Base-by-base conservation (phyloP, 345 rosid genomes). In the Ceriops decandra region DNA sequence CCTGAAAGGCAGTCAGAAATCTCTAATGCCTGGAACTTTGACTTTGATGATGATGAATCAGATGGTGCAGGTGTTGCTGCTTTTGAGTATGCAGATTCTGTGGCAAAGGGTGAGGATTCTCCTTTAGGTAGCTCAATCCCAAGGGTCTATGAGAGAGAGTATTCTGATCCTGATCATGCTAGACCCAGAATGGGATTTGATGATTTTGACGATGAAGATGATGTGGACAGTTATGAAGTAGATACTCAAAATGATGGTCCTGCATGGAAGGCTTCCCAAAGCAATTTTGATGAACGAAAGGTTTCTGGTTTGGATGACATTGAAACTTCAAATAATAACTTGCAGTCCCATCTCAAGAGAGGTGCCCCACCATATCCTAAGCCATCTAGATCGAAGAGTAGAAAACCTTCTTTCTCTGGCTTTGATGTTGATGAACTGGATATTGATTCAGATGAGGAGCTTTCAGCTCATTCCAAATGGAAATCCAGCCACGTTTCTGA, bases 1-100 rank as follows among this genome's bases (percentile, higher is more conserved):
- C 68, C 63, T 76, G 73, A 82, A 51, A 75, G 61, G 42, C 78
- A 85, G 67, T 74, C 74, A 42, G 93, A 86, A 77, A 88, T 92
- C 70, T 85, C 96, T 61, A 85, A 87, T 78, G 93, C 93, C 33
- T 93, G 99, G 97, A 95, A 92, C 83, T 95, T 92, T 68, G 93
- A 95, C 76, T 95, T 95, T 52, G 99, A 92, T 66, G 99, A 95
- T 36, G 87, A 90, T 78, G 99, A 87, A 85, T 95, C 99, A 57
- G 99, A 95, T 71, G 99, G 98, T 0, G 96, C 95, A 69, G 97
- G 91, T 82, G 93, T 93, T 70, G 97, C 91, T 81, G 85, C 93
- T 1, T 93, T 91, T 67, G 96, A 91, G 83, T 78, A 88, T 70
- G 96, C 93, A 24, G 95, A 91, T 82, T 85, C 92, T 62, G 65